Conservation (phyloP, 108 stramenopile species). For the Nannochloropsis salina region DNA sequence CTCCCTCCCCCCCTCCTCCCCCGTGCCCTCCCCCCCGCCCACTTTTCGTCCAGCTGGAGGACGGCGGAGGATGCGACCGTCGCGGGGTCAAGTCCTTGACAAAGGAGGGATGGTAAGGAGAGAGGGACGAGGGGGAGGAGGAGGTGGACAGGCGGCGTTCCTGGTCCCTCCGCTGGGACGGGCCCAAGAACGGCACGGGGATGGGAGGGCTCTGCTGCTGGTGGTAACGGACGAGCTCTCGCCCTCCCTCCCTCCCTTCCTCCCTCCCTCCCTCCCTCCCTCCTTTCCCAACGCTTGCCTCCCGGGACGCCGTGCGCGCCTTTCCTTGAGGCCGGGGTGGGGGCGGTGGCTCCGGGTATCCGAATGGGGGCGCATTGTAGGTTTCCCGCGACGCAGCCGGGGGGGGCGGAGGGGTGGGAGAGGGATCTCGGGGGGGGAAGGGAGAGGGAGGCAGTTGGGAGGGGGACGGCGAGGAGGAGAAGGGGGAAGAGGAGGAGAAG, state of each 20-base stretch:
- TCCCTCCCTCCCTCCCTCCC: background rate
- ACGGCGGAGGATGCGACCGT: too few species aligned
- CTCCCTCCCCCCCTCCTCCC: constrained; percentile 18
- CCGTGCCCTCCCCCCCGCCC: too few species aligned
- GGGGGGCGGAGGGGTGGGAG: too few species aligned
- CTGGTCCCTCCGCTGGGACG: background rate
- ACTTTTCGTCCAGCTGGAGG: too few species aligned
- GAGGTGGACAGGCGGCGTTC: background rate
- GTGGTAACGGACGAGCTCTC: background rate
- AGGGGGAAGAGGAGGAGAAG: background rate
- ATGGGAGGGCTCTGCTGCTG: background rate
- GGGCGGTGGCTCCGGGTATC: too few species aligned
- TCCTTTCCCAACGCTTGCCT: too few species aligned
- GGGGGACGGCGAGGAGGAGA: constrained; percentile 1
- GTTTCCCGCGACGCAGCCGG: too few species aligned
- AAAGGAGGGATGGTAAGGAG: too few species aligned
- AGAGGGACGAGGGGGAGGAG: background rate
- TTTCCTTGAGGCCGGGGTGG: too few species aligned
- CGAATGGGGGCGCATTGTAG: too few species aligned
- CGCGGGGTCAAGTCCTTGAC: background rate
- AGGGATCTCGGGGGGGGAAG: too few species aligned
- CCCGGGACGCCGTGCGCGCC: too few species aligned
- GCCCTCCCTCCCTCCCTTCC: background rate
- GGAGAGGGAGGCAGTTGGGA: background rate
- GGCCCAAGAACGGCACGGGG: background rate